Evolutionary conservation across 1,284 basidiomycete species (phyloP).

Genomic region (Cryptococcus sp.): DNA sequence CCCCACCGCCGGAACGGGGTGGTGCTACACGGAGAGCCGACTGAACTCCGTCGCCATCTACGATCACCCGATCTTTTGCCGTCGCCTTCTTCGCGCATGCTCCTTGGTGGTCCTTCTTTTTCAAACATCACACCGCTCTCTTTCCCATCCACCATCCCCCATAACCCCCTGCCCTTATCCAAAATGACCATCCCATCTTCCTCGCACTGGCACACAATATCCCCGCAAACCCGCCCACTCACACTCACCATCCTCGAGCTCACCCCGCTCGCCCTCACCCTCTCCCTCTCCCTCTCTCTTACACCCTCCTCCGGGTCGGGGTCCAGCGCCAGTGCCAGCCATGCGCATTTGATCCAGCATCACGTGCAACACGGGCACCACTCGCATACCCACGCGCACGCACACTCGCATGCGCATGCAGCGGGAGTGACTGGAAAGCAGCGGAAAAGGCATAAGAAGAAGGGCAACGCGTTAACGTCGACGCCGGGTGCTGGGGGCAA

Average conservation of each 20-base stretch:
- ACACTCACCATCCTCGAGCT: constrained; percentile 49
- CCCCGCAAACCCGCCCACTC: constrained; percentile 46
- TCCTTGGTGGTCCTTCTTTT: neutral
- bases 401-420: too few relatives aligned
- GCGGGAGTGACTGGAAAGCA: neutral
- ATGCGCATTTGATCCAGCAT: constrained; percentile 16
- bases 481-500: constrained; percentile 31
- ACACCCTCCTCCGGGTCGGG: constrained; percentile 6
- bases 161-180: neutral
- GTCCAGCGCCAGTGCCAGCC: neutral
- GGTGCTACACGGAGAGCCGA: too few relatives aligned
- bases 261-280: constrained; percentile 47
- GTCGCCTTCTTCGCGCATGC: too few relatives aligned
- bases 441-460: constrained; percentile 8
- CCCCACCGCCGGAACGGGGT: too few relatives aligned
- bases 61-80: neutral
- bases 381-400: constrained; percentile 10
- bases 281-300: constrained; percentile 44
- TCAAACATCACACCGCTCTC: neutral
- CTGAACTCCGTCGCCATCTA: too few relatives aligned
- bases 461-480: neutral
- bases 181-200: constrained; percentile 27
- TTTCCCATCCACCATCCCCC: constrained; percentile 7
- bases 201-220: constrained; percentile 47
- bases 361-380: constrained; percentile 20